A percentile compares a stretch with the other conserved stretches of the same genome.
phyloP scores from a whole-genome alignment of 2,329 filamentous ascomycete species.

The Hypoxylon sp. region DNA sequence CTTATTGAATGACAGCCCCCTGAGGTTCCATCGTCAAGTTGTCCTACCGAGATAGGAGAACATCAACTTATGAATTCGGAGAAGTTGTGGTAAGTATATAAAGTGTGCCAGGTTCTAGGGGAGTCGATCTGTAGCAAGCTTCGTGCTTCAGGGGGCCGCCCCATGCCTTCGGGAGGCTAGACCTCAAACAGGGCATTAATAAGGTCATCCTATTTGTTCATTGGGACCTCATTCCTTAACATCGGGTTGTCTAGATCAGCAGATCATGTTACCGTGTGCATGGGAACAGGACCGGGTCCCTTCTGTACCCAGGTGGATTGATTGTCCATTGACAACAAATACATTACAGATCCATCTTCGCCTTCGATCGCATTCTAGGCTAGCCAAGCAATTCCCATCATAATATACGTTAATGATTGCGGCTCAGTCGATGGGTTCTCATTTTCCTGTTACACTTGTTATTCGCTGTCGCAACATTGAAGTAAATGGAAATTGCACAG shows the following conservation, averaged over 20 bases:
- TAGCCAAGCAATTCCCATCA: constrained; percentile 19
- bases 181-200: constrained; percentile 25
- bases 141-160: constrained; percentile 23
- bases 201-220: constrained; percentile 30
- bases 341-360: constrained; percentile 3
- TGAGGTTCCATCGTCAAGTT: constrained; percentile 1
- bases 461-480: constrained; percentile 34
- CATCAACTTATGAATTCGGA: not conserved
- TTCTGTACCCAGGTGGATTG: constrained; percentile 29
- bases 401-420: constrained; percentile 22
- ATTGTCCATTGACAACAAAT: constrained; percentile 24
- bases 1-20: not conserved
- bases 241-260: constrained; percentile 42
- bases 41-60: not conserved
- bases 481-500: constrained; percentile 32
- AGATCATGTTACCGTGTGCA: constrained; percentile 39
- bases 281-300: constrained; percentile 21
- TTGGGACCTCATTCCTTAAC: constrained; percentile 27
- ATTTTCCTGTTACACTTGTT: constrained; percentile 22
- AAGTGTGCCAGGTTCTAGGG: constrained; percentile 21
- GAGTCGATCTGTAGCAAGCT: constrained; percentile 29
- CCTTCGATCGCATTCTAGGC: constrained; percentile 44
- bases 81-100: constrained; percentile 15
- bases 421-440: constrained; percentile 29
- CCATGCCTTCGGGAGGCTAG: constrained; percentile 41